These are phyloP conservation scores for Chrysanthemum lavandulifolium DNA, from an alignment of 129 eudicot genomes.

Conservation along the genomic window DNA sequence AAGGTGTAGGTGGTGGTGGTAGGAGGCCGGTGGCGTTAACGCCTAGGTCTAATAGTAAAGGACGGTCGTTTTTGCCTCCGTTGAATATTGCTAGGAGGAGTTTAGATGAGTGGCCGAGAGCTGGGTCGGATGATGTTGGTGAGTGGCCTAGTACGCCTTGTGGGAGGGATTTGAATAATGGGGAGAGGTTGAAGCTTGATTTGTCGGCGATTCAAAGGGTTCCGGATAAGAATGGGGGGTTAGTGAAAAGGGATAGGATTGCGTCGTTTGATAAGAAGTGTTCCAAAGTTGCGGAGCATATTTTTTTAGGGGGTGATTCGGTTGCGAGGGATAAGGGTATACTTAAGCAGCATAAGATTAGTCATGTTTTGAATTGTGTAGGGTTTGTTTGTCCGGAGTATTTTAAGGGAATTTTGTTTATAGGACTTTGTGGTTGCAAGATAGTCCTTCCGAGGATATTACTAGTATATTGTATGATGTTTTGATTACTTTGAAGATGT, in stretches of 20 bases:
- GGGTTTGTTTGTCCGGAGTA: conserved; percentile 92
- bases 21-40: conserved; percentile 55
- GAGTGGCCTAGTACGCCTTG: conserved; percentile 85
- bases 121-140: conserved; percentile 84
- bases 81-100: conserved; percentile 69
- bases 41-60: conserved; percentile 67
- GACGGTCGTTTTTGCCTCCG: conserved; percentile 67
- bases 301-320: conserved; percentile 78
- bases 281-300: conserved; percentile 81
- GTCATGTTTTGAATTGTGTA: conserved; percentile 88
- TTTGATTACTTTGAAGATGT: conserved; percentile 94
- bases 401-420: conserved; percentile 75
- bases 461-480: conserved; percentile 92
- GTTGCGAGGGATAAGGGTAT: conserved; percentile 73
- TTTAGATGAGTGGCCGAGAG: conserved; percentile 89
- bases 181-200: conserved; percentile 78
- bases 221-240: conserved; percentile 51
- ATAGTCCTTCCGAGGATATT: conserved; percentile 86
- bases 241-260: conserved; percentile 71
- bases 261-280: conserved; percentile 83
- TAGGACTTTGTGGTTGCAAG: conserved; percentile 86
- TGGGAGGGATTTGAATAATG: conserved; percentile 56
- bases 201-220: conserved; percentile 56
- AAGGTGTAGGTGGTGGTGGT: conserved; percentile 43
- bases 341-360: conserved; percentile 69